Percentiles rank a stretch among this genome's conserved stretches.
These are phyloP conservation scores for Suhomyces prunicola DNA, from an alignment of 805 yeast species.

Conservation along the genomic window DNA sequence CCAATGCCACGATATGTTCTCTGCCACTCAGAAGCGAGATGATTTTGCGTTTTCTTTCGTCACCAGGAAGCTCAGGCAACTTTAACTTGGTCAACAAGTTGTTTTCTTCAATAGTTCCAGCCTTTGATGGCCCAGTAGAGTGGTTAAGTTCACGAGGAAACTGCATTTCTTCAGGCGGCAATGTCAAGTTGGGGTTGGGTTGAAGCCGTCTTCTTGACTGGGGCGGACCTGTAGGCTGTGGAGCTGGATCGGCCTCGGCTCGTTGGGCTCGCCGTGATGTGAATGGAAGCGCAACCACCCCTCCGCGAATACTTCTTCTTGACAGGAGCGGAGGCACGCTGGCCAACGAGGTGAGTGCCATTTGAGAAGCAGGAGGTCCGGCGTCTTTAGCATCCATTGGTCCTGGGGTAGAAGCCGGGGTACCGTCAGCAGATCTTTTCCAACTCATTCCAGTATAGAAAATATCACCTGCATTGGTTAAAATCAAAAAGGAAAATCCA, in stretches of 20 bases:
- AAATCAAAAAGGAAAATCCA: constrained; percentile 61
- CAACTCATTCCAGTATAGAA: constrained; percentile 49
- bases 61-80: constrained; percentile 11
- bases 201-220: constrained; percentile 10
- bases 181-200: constrained; percentile 18
- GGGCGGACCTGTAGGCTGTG: background rate
- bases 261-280: constrained; percentile 7
- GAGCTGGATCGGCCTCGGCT: constrained; percentile 6
- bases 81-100: constrained; percentile 22
- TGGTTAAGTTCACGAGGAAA: constrained; percentile 14
- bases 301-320: constrained; percentile 9
- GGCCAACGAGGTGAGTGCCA: constrained; percentile 5
- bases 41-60: constrained; percentile 25
- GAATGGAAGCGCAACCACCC: constrained; percentile 6
- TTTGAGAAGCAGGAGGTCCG: constrained; percentile 12
- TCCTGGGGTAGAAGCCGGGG: constrained; percentile 25
- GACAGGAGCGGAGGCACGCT: background rate
- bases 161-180: constrained; percentile 19
- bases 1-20: constrained; percentile 60
- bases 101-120: constrained; percentile 6
- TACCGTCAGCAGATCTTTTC: constrained; percentile 10
- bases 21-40: constrained; percentile 60
- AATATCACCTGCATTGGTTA: constrained; percentile 54
- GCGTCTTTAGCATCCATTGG: constrained; percentile 20
- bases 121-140: background rate